Conservation (phyloP, 768 basidiomycete species). For the Lyophyllum shimeji region DNA sequence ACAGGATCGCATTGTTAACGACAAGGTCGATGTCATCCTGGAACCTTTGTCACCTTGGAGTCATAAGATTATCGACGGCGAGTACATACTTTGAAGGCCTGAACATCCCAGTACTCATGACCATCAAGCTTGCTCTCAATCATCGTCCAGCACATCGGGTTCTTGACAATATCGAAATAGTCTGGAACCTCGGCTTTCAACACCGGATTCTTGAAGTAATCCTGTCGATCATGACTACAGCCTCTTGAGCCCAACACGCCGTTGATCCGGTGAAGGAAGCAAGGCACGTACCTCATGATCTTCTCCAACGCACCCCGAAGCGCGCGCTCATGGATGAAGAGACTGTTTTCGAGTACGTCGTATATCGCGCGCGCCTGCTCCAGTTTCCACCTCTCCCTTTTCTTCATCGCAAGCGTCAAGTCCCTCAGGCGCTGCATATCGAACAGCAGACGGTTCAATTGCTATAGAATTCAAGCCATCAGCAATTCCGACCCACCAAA, state of each 20-base stretch:
- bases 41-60: too few species aligned
- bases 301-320: conserved; percentile 68
- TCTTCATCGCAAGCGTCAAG: conserved; percentile 64
- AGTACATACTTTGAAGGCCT: conserved; percentile 68
- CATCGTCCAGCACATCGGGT: conserved; percentile 86
- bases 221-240: conserved; percentile 68
- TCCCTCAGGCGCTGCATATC: conserved; percentile 77
- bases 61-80: too few species aligned
- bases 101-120: conserved; percentile 79
- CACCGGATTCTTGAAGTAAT: conserved; percentile 83
- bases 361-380: conserved; percentile 67
- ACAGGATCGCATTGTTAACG: conserved; percentile 79
- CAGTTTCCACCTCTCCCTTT: conserved; percentile 82
- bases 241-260: conserved; percentile 10
- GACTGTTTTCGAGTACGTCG: conserved; percentile 54
- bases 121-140: conserved; percentile 83
- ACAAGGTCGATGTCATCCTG: conserved; percentile 86
- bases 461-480: conserved; percentile 24
- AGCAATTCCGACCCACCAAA: not conserved
- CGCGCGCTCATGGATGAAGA: conserved; percentile 66
- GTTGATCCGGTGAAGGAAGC: not conserved
- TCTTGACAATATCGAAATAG: conserved; percentile 83
- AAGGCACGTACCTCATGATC: conserved; percentile 59
- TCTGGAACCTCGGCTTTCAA: conserved; percentile 79
- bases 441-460: conserved; percentile 61